These are phyloP conservation scores for Hydrangea macrophylla DNA, from an alignment of 148 eudicot species.

Conservation along the genomic window DNA sequence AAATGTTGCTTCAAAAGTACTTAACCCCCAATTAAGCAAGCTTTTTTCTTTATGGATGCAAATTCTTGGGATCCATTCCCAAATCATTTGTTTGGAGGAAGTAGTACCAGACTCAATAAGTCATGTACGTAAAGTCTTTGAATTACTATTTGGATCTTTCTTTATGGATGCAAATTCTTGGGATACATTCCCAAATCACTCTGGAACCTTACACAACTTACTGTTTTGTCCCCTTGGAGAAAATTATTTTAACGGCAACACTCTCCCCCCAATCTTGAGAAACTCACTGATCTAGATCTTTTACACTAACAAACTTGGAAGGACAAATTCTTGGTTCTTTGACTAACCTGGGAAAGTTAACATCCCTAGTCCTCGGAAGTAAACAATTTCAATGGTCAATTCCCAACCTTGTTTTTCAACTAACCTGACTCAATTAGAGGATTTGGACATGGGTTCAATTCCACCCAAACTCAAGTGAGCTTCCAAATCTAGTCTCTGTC, in stretches of 20 bases:
- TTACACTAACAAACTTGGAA: neutral
- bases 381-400: neutral
- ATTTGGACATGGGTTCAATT: conserved; percentile 6
- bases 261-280: neutral
- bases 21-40: too few species aligned
- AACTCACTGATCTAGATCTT: neutral
- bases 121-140: conserved; percentile 11
- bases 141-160: neutral
- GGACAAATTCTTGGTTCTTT: neutral
- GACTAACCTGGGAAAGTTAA: neutral
- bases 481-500: neutral
- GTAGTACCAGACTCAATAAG: neutral
- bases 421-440: neutral
- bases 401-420: neutral
- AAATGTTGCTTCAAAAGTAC: too few species aligned
- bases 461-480: neutral
- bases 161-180: neutral
- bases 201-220: conserved; percentile 6
- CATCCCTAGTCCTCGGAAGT: neutral
- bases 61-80: neutral
- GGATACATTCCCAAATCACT: conserved; percentile 12
- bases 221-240: neutral
- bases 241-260: neutral
- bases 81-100: neutral
- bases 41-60: neutral